A percentile compares a stretch with the other conserved stretches of the same genome.
Evolutionary conservation across 306 rosid genomes (phyloP).

Genomic region (Vigna trinervia): DNA sequence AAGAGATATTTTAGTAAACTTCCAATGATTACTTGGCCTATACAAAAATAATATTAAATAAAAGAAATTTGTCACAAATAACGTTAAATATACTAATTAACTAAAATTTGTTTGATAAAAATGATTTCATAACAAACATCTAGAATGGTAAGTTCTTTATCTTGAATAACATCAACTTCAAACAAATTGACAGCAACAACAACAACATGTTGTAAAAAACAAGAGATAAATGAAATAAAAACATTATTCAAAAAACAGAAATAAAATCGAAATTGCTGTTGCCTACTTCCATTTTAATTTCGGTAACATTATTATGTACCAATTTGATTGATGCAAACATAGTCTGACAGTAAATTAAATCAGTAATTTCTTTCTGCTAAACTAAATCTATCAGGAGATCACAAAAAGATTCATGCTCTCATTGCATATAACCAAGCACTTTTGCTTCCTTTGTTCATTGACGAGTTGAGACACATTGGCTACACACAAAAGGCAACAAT

Average conservation of each 20-base stretch:
- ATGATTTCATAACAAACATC: neutral
- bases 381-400: constrained; percentile 6
- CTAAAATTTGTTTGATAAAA: neutral
- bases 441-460: constrained; percentile 25
- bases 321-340: neutral
- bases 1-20: neutral
- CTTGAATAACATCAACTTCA: neutral
- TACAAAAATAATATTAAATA: neutral
- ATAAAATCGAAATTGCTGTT: neutral
- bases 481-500: neutral
- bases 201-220: neutral
- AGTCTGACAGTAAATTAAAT: neutral
- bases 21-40: neutral
- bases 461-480: constrained; percentile 27
- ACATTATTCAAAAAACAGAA: neutral
- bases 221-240: neutral
- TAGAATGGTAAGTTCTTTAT: neutral
- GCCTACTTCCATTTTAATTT: neutral
- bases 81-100: neutral
- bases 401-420: neutral
- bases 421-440: neutral
- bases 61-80: neutral
- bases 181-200: neutral
- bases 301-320: neutral
- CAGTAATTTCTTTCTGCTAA: neutral